A percentile compares a stretch with the other conserved stretches of the same genome.
Evolutionary conservation across 495 filamentous ascomycete species (phyloP).

Genomic region (Cercophora samala): DNA sequence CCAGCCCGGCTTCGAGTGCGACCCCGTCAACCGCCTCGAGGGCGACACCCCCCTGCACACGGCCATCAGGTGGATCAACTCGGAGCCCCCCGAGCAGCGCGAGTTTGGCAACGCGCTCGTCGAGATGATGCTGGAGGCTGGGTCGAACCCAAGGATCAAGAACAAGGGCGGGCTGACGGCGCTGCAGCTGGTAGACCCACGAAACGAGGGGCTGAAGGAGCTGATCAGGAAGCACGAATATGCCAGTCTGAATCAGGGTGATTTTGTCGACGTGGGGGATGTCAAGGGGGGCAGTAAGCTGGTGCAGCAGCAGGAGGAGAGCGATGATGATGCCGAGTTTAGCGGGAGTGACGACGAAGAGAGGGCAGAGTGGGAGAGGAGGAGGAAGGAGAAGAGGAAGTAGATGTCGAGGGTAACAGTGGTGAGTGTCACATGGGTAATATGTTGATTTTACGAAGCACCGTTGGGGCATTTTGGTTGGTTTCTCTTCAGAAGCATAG

Average conservation of each 20-base stretch:
- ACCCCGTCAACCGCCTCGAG: constrained; percentile 76
- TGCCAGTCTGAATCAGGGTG: constrained; percentile 49
- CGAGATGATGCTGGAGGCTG: constrained; percentile 90
- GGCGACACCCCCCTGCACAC: constrained; percentile 87
- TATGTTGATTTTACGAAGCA: not conserved
- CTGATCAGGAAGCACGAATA: constrained; percentile 78
- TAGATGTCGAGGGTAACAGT: not conserved
- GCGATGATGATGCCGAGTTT: constrained; percentile 50
- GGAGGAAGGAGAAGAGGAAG: constrained; percentile 38
- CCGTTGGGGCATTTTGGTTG: not conserved
- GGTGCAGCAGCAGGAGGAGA: constrained; percentile 21
- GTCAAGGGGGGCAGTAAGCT: constrained; percentile 21
- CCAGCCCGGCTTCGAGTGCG: constrained; percentile 91
- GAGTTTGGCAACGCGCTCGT: constrained; percentile 67
- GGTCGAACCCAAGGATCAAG: constrained; percentile 46
- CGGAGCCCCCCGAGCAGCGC: constrained; percentile 53
- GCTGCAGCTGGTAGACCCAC: constrained; percentile 66
- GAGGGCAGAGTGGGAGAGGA: constrained; percentile 50
- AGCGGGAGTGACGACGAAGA: constrained; percentile 53
- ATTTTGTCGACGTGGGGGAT: constrained; percentile 43
- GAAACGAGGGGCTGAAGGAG: constrained; percentile 64
- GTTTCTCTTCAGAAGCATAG: not conserved
- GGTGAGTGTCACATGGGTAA: not conserved
- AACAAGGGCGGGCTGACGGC: constrained; percentile 72
- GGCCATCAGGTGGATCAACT: constrained; percentile 80